Base-by-base conservation (phyloP, 257 asterid species). In the Ilex aquifolium region DNA sequence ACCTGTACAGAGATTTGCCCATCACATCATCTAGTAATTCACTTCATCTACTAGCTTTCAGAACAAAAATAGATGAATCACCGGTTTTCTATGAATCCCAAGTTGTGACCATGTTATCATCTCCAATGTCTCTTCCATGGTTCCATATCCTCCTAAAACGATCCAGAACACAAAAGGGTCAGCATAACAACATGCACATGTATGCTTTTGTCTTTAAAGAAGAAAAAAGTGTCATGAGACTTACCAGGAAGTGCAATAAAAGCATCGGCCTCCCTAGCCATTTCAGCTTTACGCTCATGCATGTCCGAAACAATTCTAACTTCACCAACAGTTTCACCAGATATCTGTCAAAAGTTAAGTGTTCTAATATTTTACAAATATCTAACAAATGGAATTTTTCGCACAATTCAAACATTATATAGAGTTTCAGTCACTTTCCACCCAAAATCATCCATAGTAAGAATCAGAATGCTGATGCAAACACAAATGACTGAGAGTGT, bases 81-180 rank as follows among this genome's bases (percentile, higher is more conserved):
- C 99, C 74, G 97, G 91, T 68, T 93, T 93, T 63, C 78, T 84
- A 68, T 93, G 99, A 79, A 93, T 88, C 66, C 99, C 99, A 17
- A 93, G 95, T 66, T 93, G 96, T 57, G 95, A 91, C 99, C 99
- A 93, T 59, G 99, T 93, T 67, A 93, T 93, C 97, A 93, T 90
- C 79, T 93, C 99, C 74, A 93, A 57, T 16, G 81, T 61, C 79
- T 93, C 99, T 73, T 93, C 99, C 99, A 93, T 82, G 29, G 99
- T 93, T 53, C 99, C 99, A 73, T 88, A 93, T 64, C 99, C 99
- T 61, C 99, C 99, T 93, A 75, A 60, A 56, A 53, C 53, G 31
- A 56, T 36, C 58, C 56, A 74, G 9, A 59, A 54, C 75, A 72
- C 21, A 36, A 65, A 56, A 21, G 27, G 27, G 27, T 21, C 27